Evolutionary conservation across 1,139 yeast genomes (phyloP), one percentile per base, ranked within the genome.

Genomic region (Sugiyamaella pinicola): DNA sequence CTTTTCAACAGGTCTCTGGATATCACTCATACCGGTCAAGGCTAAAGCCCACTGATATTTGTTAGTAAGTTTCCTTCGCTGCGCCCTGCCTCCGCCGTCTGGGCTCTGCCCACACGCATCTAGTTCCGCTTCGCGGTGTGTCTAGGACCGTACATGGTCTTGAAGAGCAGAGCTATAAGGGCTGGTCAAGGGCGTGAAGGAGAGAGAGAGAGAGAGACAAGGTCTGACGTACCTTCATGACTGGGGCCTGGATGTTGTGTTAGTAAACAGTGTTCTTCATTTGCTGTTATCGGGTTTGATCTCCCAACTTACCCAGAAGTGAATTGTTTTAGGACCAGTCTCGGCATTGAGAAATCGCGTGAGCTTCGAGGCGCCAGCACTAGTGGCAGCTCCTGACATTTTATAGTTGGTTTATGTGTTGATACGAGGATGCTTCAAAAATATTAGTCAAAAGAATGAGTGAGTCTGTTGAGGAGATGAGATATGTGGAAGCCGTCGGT

Each of bases 261-360:
- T 44, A 53, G 48, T 33, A 33, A 26, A 9, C 12, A 9, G 9
- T 26, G 31, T 3, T 3, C 9, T 3, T 7, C 31, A 26, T 26
- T 7, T 3, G n/a, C n/a, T 9, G 31, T 26, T 3, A 26, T 26
- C n/a, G n/a, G 12, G 35, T 10, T 18, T 24, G 19, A 33, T 33
- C 13, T 41, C 24, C 37, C 17, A 34, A 28, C 66, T 19, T 58
- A 63, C 91, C 98, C 98, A 93, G 74, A 93, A 93, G 69, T 93
- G 99, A 55, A 93, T 91, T 22, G 98, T 93, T 68, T 74, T 83
- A 33, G 98, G 98, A 33, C 99, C 99, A 15, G 98, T 88, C 69
- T 87, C 96, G 21, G 96, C 84, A 65, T 84, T 81, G 69, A 88
- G 69, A 67, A 84, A 89, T 65, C 87, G 79, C 56, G 80, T 73